These are phyloP conservation scores for Tulasnella sp. DNA, from an alignment of 768 basidiomycete genomes.

Conservation along the genomic window DNA sequence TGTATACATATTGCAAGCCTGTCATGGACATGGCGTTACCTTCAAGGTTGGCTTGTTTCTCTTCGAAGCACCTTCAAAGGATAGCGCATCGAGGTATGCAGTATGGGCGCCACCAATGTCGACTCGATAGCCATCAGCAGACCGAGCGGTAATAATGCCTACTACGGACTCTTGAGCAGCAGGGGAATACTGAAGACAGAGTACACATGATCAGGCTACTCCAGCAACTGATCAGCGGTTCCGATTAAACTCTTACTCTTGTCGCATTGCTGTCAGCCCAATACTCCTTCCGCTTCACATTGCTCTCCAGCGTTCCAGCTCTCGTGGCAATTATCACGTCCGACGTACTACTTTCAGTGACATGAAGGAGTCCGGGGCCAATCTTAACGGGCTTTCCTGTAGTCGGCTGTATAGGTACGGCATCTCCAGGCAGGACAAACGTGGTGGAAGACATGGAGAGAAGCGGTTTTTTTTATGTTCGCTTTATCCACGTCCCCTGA, in stretches of 20 bases:
- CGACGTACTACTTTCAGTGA: conserved; percentile 21
- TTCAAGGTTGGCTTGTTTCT: conserved; percentile 89
- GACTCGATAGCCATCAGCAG: conserved; percentile 85
- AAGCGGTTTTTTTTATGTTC: conserved; percentile 1
- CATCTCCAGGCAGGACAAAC: conserved; percentile 65
- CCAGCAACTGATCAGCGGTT: no score
- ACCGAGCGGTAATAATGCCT: conserved; percentile 63
- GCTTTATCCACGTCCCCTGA: conserved; percentile 5
- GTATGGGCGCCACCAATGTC: conserved; percentile 86
- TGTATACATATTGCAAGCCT: no score
- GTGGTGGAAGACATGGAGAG: conserved; percentile 5
- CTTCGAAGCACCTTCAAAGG: conserved; percentile 95
- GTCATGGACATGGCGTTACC: no score
- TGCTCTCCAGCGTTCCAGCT: conserved; percentile 58
- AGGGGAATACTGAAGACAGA: conserved; percentile 63
- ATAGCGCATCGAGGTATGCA: conserved; percentile 76
- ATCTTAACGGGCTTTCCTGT: conserved; percentile 53
- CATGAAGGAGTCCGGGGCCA: conserved; percentile 68
- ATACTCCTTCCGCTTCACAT: conserved; percentile 62
- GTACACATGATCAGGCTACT: background rate
- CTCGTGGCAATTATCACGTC: conserved; percentile 47
- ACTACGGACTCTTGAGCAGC: conserved; percentile 83
- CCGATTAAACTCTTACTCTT: conserved; percentile 72
- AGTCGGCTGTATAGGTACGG: conserved; percentile 57
- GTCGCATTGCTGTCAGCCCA: conserved; percentile 83